Evolutionary conservation across 106 monocot species (phyloP).

Genomic region (Iris macrosiphon): DNA sequence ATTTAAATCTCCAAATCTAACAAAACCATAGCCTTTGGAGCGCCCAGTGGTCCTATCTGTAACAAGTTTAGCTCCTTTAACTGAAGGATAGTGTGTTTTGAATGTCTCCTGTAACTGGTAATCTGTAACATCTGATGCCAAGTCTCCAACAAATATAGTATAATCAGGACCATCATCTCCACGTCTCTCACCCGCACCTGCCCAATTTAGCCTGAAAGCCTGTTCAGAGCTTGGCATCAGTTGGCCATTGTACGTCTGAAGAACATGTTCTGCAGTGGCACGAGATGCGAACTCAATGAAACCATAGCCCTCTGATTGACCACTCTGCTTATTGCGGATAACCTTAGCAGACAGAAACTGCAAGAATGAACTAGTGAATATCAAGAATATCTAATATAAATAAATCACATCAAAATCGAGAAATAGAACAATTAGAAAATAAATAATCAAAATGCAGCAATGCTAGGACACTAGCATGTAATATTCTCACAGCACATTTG

Average conservation of each 20-base stretch:
- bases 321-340: constrained; percentile 68
- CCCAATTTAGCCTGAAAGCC: constrained; percentile 74
- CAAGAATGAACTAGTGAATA: not conserved
- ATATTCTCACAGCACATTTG: no score
- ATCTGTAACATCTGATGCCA: constrained; percentile 78
- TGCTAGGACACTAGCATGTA: no score
- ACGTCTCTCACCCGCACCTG: constrained; percentile 52
- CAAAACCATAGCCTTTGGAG: constrained; percentile 95
- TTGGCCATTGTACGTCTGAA: constrained; percentile 62
- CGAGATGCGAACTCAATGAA: constrained; percentile 71
- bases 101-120: constrained; percentile 68
- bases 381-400: not conserved
- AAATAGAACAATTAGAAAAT: not conserved
- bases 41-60: constrained; percentile 62
- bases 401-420: not conserved
- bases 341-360: constrained; percentile 54
- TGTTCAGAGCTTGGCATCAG: constrained; percentile 62
- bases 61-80: constrained; percentile 80
- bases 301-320: constrained; percentile 76
- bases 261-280: constrained; percentile 55
- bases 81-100: constrained; percentile 45
- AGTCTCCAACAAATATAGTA: constrained; percentile 89
- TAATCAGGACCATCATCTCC: constrained; percentile 51
- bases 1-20: constrained; percentile 67
- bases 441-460: no score